Base-by-base conservation (phyloP, 176 grass and related monocot species). In the Cenchrus americanus region DNA sequence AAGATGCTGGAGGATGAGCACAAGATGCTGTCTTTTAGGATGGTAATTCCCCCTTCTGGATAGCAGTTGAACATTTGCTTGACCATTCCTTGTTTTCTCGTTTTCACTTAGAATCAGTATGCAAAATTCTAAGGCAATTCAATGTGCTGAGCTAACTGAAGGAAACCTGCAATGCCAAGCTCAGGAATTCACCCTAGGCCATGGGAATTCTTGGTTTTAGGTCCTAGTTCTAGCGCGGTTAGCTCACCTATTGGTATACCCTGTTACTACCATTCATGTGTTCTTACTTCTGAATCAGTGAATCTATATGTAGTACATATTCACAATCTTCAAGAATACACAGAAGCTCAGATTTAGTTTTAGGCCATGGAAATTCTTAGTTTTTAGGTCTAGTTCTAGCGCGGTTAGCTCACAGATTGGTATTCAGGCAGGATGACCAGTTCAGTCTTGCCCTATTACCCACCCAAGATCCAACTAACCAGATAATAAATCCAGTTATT, bases 1-100 rank as follows among this genome's bases (percentile, higher is more conserved):
- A 88, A 88, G 62, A 82, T 90, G 53, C 84, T 99, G 51, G 93
- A 99, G 77, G 91, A 99, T 19, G 96, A 96, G 81, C 82, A 96
- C 85, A 94, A 90, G 79, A 47, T 94, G 68, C 77, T 99, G 66
- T 46, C 83, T 80, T 58, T 86, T 66, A 92, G 78, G 74, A 50
- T 86, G 96, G 96, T 99, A 92, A 91, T 77, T 44, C 19, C n/a
- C 22, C 17, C 8, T 66, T 47, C 69, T 66, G 10, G 32, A 80
- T 10, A 66, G 57, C 49, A 24, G 32, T 79, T 75, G 32, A 74
- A 65, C 4, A n/a, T 61, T 74, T 65, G 50, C 75, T 68, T 90
- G 6, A 85, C 41, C 43, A 12, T 58, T 49, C 64, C 23, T 67
- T 46, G 30, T 30, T 46, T 77, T 75, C 53, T 79, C 3, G n/a